phyloP scores from a whole-genome alignment of 805 yeast species.

The Candida morakotiae region DNA sequence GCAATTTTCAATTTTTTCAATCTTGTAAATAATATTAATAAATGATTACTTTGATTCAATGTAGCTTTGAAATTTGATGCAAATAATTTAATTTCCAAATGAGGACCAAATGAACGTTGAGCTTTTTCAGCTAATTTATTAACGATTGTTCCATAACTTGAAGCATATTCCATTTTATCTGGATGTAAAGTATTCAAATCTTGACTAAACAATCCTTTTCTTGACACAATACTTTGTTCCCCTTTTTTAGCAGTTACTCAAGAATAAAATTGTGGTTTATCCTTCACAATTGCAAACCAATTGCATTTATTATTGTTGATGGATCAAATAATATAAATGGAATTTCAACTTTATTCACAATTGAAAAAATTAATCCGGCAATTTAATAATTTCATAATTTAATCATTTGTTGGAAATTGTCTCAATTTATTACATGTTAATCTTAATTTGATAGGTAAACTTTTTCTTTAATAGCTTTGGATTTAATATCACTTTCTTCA shows the following conservation, averaged over 20 bases:
- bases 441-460: constrained; percentile 15
- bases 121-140: constrained; percentile 49
- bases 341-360: constrained; percentile 51
- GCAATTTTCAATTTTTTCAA: constrained; percentile 50
- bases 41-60: constrained; percentile 63
- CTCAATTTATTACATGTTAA: constrained; percentile 2
- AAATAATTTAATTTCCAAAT: constrained; percentile 61
- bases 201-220: constrained; percentile 62
- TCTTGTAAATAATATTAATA: constrained; percentile 64
- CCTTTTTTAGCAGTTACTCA: constrained; percentile 63
- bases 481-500: constrained; percentile 23
- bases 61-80: constrained; percentile 78
- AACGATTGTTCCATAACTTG: constrained; percentile 63
- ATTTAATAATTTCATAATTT: constrained; percentile 39
- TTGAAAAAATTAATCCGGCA: constrained; percentile 33
- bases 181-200: constrained; percentile 53
- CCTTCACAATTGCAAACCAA: constrained; percentile 78
- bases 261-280: constrained; percentile 55
- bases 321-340: constrained; percentile 70
- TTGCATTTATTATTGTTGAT: constrained; percentile 56
- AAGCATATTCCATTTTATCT: constrained; percentile 84
- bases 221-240: constrained; percentile 58
- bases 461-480: constrained; percentile 22
- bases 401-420: constrained; percentile 11
- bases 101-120: constrained; percentile 57